phyloP scores from a whole-genome alignment of 148 eudicot species.

The Pharnaceum exiguum region DNA sequence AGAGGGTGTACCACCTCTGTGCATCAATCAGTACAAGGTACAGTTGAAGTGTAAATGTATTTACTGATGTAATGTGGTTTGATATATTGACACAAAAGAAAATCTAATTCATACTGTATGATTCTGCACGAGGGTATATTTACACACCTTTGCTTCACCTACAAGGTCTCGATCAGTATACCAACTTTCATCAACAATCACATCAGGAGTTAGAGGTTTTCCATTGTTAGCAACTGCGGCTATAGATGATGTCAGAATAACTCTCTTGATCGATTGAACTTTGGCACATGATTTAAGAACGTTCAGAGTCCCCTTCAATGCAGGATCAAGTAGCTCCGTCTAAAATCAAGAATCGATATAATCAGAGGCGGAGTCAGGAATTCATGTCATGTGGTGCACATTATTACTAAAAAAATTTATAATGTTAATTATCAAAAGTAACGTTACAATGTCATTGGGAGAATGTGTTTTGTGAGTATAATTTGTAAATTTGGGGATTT shows the following conservation, averaged over 20 bases:
- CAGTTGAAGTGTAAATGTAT: no score
- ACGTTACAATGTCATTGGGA: no score
- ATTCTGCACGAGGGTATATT: not conserved
- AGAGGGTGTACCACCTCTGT: slow-evolving; percentile 38
- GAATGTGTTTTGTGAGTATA: no score
- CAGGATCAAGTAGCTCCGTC: slow-evolving; percentile 64
- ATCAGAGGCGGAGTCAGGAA: no score
- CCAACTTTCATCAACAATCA: slow-evolving; percentile 54
- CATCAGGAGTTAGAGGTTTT: slow-evolving; percentile 38
- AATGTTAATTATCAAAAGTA: no score
- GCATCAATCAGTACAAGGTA: not conserved
- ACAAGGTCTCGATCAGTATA: slow-evolving; percentile 35
- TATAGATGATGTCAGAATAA: slow-evolving; percentile 57
- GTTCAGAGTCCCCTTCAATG: slow-evolving; percentile 67
- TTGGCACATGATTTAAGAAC: slow-evolving; percentile 51
- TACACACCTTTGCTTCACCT: slow-evolving; percentile 27
- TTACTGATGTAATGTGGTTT: not conserved
- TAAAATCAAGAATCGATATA: slow-evolving; percentile 14
- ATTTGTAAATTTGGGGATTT: no score
- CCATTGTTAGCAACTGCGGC: slow-evolving; percentile 35
- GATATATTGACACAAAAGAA: no score
- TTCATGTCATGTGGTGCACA: no score
- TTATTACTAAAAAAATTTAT: no score
- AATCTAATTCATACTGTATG: not conserved
- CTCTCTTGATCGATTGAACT: slow-evolving; percentile 37